Percentiles rank a stretch among this genome's conserved stretches.
These are phyloP conservation scores for Phytophthora citrophthora DNA, from an alignment of 352 stramenopile species.

Conservation along the genomic window DNA sequence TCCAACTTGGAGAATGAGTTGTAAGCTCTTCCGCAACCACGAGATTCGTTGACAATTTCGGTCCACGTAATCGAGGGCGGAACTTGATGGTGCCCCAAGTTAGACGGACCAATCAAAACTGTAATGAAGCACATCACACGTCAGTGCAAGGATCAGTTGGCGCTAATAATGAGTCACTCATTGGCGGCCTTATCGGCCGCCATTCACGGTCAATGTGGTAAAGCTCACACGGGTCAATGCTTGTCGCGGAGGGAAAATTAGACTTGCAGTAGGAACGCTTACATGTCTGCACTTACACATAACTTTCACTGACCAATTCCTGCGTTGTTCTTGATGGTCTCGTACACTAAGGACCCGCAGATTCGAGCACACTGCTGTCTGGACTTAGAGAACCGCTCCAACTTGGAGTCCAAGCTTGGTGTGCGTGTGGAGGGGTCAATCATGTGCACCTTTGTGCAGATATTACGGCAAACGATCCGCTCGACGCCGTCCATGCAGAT, in stretches of 20 bases:
- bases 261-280: background rate
- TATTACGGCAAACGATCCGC: conserved; percentile 57
- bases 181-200: no score
- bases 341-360: conserved; percentile 59
- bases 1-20: conserved; percentile 3
- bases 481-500: conserved; percentile 53
- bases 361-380: conserved; percentile 33
- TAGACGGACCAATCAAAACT: conserved; percentile 5
- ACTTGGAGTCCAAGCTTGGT: conserved; percentile 12
- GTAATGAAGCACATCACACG: background rate
- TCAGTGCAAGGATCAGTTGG: conserved; percentile 2
- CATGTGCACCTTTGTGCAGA: conserved; percentile 66
- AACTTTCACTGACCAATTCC: no score
- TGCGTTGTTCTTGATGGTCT: conserved; percentile 46
- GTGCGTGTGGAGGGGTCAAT: conserved; percentile 18
- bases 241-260: conserved; percentile 3
- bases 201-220: background rate
- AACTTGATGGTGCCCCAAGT: conserved; percentile 11
- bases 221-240: background rate
- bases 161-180: background rate
- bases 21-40: background rate
- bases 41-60: conserved; percentile 19
- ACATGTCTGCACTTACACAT: background rate
- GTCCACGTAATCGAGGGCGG: conserved; percentile 16
- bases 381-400: conserved; percentile 42